Evolutionary conservation across 2,329 filamentous ascomycete species (phyloP).

Genomic region (Arachnomyces sp.): DNA sequence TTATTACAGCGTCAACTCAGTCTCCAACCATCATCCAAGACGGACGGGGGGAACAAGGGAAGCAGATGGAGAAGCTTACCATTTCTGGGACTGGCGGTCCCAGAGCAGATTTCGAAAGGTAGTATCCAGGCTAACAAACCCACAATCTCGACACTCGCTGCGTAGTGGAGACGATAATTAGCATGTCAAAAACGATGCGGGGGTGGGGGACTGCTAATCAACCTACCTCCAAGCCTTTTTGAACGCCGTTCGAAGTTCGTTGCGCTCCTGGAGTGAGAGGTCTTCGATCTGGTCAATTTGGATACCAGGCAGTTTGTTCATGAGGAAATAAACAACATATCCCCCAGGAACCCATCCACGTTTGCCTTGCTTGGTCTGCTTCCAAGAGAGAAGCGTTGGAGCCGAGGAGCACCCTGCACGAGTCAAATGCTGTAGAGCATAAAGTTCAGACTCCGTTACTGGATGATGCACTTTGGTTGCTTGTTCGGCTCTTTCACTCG

Average conservation of each 20-base stretch:
- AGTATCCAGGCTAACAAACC: not conserved
- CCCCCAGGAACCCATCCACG: slow-evolving; percentile 2
- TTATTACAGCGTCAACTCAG: not conserved
- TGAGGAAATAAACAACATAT: slow-evolving; percentile 3
- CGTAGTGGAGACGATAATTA: not conserved
- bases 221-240: too few relatives aligned
- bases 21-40: too few relatives aligned
- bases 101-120: slow-evolving; percentile 3
- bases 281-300: not conserved
- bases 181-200: not conserved
- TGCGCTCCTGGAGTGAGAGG: not conserved
- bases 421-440: slow-evolving; percentile 1
- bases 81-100: not conserved
- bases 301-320: slow-evolving; percentile 4
- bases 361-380: not conserved
- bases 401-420: slow-evolving; percentile 1
- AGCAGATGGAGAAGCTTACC: too few relatives aligned
- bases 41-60: too few relatives aligned
- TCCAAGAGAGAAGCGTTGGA: not conserved
- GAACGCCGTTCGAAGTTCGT: too few relatives aligned
- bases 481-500: too few relatives aligned
- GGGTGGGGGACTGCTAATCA: not conserved
- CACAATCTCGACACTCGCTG: slow-evolving; percentile 1
- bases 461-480: too few relatives aligned
- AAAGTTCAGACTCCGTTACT: not conserved